These are phyloP conservation scores for Stellera chamaejasme DNA, from an alignment of 345 rosid genomes.

Conservation along the genomic window DNA sequence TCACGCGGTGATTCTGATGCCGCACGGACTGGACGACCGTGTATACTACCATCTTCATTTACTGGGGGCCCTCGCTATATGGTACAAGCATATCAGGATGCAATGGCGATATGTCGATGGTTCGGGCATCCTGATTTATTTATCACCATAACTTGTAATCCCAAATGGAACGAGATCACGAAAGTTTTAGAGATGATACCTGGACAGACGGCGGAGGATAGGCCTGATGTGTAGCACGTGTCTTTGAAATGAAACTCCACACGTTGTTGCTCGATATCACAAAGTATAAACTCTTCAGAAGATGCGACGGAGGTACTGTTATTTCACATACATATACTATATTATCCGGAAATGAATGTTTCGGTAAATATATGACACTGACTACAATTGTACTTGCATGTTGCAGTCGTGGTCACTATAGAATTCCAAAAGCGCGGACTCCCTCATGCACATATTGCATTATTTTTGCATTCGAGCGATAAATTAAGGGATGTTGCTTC, in stretches of 20 bases:
- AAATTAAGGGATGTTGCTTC: not conserved
- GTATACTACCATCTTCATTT: conserved; percentile 1
- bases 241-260: conserved; percentile 1
- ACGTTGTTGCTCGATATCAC: too few relatives aligned
- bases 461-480: not conserved
- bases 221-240: conserved; percentile 7
- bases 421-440: not conserved
- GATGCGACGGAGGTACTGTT: not conserved
- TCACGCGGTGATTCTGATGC: too few relatives aligned
- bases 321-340: too few relatives aligned
- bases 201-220: not conserved
- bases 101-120: conserved; percentile 1
- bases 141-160: not conserved
- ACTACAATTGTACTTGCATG: not conserved
- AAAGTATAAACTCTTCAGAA: too few relatives aligned
- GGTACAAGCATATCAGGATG: conserved; percentile 4
- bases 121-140: conserved; percentile 1
- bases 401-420: not conserved
- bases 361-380: too few relatives aligned
- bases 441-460: not conserved
- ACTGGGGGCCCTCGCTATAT: conserved; percentile 10
- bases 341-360: too few relatives aligned
- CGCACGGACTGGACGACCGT: too few relatives aligned
- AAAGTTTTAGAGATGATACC: not conserved
- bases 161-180: conserved; percentile 2